phyloP scores from a whole-genome alignment of 2,329 filamentous ascomycete genomes.

The Pseudogymnoascus sp. region DNA sequence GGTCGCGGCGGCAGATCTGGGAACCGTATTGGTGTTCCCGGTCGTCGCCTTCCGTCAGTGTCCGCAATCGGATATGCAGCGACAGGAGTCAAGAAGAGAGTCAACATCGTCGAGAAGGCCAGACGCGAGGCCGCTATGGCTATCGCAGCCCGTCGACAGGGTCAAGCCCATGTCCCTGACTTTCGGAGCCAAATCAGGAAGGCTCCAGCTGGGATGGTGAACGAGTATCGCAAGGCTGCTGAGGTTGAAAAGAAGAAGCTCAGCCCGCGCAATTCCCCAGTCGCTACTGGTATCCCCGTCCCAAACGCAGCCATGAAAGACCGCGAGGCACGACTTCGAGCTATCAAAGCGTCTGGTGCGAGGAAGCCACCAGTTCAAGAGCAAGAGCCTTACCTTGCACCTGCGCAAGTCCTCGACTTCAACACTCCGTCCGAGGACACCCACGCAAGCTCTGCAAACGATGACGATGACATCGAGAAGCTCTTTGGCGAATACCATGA shows the following conservation, averaged over 20 bases:
- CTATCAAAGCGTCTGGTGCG: conserved; percentile 28
- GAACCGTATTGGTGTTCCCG: not conserved
- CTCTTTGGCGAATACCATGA: conserved; percentile 19
- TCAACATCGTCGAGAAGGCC: conserved; percentile 47
- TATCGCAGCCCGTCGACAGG: conserved; percentile 19
- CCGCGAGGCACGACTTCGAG: conserved; percentile 34
- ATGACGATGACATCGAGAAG: conserved; percentile 16
- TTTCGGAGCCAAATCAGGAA: conserved; percentile 35
- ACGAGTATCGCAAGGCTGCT: conserved; percentile 43
- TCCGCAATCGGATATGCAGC: not conserved
- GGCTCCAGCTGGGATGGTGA: conserved; percentile 50
- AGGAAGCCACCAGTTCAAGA: not conserved
- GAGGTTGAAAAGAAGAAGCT: conserved; percentile 32
- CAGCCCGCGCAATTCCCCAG: conserved; percentile 27
- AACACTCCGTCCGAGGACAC: not conserved
- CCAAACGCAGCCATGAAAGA: conserved; percentile 29
- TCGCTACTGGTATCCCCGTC: conserved; percentile 18
- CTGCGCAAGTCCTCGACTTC: conserved; percentile 24
- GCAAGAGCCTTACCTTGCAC: conserved; percentile 12
- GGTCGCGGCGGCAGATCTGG: conserved; percentile 37
- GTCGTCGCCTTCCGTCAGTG: not conserved
- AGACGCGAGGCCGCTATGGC: conserved; percentile 43
- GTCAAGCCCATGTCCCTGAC: conserved; percentile 16
- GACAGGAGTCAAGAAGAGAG: not conserved
- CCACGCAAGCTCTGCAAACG: conserved; percentile 23